Percentiles rank a stretch among this genome's conserved stretches.
These are phyloP conservation scores for Pestalotiopsis sp. DNA, from an alignment of 2,329 filamentous ascomycete species.

Conservation along the genomic window DNA sequence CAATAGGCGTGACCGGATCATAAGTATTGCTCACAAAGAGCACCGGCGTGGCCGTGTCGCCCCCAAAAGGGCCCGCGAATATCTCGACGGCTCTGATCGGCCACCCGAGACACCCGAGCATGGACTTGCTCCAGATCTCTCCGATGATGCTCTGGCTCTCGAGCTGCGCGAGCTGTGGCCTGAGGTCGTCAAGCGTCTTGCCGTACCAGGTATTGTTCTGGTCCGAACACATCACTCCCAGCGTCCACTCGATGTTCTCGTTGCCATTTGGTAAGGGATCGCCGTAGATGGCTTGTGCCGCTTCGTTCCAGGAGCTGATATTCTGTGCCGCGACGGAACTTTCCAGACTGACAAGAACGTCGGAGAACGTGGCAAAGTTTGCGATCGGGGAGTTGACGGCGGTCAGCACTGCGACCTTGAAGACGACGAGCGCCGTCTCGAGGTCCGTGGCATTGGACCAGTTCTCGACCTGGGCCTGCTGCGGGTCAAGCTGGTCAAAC, in stretches of 20 bases:
- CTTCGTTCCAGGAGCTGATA: conserved; percentile 6
- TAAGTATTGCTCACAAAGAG: conserved; percentile 21
- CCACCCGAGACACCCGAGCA: conserved; percentile 18
- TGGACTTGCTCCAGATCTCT: conserved; percentile 15
- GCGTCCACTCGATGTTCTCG: conserved; percentile 3
- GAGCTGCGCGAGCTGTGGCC: conserved; percentile 12
- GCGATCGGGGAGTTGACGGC: conserved; percentile 3
- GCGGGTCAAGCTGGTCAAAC: conserved; percentile 20
- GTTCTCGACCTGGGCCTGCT: conserved; percentile 16
- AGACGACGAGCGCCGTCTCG: conserved; percentile 14
- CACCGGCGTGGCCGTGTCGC: conserved; percentile 18
- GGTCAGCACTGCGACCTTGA: conserved; percentile 14
- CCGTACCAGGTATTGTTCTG: conserved; percentile 20
- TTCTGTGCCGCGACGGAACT: conserved; percentile 8
- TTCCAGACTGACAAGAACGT: conserved; percentile 6
- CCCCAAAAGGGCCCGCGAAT: conserved; percentile 17
- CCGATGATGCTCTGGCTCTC: conserved; percentile 15
- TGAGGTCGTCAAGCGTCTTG: conserved; percentile 16
- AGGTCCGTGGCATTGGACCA: conserved; percentile 25
- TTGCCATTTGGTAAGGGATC: background rate
- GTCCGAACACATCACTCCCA: conserved; percentile 18
- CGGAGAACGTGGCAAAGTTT: conserved; percentile 6
- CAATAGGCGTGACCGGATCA: conserved; percentile 18
- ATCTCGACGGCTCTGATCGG: conserved; percentile 16
- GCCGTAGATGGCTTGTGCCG: background rate